phyloP scores from a whole-genome alignment of 23 red algal genomes.

The Agarophyton chilense region DNA sequence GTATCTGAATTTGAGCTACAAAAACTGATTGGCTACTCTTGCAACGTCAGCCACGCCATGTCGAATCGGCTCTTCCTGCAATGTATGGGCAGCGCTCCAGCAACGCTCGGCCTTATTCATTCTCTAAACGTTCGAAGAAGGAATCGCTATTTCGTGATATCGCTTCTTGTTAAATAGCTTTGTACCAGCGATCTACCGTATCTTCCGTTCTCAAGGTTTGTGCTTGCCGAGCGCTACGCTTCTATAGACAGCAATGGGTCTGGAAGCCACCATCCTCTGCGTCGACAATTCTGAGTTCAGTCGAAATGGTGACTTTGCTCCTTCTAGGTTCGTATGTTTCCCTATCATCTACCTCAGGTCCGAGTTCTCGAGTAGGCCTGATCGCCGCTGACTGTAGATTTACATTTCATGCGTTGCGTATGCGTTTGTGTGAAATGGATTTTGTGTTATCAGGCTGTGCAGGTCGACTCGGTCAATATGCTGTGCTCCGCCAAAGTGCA shows the following conservation, averaged over 20 bases:
- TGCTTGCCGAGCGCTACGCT: too few species aligned
- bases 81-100: too few species aligned
- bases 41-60: too few species aligned
- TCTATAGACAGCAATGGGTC: conserved; percentile 56
- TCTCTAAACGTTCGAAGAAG: too few species aligned
- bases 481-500: conserved; percentile 86
- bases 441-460: conserved; percentile 61
- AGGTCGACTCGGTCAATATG: conserved; percentile 93
- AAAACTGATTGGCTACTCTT: too few species aligned
- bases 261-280: conserved; percentile 98
- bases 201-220: too few species aligned
- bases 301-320: conserved; percentile 97
- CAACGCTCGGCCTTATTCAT: too few species aligned
- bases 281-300: conserved; percentile 99
- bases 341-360: not conserved
- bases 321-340: conserved; percentile 84
- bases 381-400: not conserved
- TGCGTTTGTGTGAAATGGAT: not conserved
- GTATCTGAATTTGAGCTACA: too few species aligned
- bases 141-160: too few species aligned
- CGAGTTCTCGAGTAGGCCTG: not conserved
- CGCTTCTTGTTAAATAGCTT: too few species aligned
- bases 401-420: not conserved
- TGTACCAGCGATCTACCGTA: too few species aligned
- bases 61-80: too few species aligned